Evolutionary conservation across 306 rosid species (phyloP), one percentile per base, ranked within the genome.

Genomic region (Carpinus viminea): DNA sequence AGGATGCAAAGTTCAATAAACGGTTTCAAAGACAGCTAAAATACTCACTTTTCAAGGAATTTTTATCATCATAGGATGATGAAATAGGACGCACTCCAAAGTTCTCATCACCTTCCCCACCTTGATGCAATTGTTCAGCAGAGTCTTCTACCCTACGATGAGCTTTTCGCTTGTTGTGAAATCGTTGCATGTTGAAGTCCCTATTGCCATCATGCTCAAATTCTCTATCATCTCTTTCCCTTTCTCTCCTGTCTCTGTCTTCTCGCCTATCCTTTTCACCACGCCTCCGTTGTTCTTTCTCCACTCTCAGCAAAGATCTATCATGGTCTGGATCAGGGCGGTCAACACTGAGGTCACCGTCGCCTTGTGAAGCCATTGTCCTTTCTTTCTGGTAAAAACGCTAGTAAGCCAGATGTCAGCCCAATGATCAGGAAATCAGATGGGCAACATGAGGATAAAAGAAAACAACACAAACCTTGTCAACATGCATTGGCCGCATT

Each of bases 301-400:
- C 98, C 51, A 20, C 77, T 80, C 88, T 90, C 87, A 89, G 85
- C 75, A 89, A 71, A 69, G 88, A 76, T 76, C 91, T 84, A 74
- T 90, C 98, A 70, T 90, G 90, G 78, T 93, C 98, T 26, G 85
- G 87, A 69, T 90, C 99, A 68, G 99, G 94, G 56, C 86, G 90
- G 79, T 93, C 98, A 84, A 93, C 97, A 87, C 96, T 93, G 55
- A 82, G 86, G 84, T 96, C 99, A 74, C 85, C 91, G 46, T 96
- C 98, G 72, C 85, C 87, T 72, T 87, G 90, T 68, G 95, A 87
- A 79, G 81, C 86, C 82, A 86, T 54, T 50, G 82, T 74, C 87
- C 92, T 87, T 73, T 91, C 98, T 83, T 88, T 89, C 99, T 96
- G 97, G 75, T 70, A 80, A 74, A 34, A 59, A 80, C 62, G 75